phyloP scores from a whole-genome alignment of 306 rosid genomes.

The Lablab purpureus region DNA sequence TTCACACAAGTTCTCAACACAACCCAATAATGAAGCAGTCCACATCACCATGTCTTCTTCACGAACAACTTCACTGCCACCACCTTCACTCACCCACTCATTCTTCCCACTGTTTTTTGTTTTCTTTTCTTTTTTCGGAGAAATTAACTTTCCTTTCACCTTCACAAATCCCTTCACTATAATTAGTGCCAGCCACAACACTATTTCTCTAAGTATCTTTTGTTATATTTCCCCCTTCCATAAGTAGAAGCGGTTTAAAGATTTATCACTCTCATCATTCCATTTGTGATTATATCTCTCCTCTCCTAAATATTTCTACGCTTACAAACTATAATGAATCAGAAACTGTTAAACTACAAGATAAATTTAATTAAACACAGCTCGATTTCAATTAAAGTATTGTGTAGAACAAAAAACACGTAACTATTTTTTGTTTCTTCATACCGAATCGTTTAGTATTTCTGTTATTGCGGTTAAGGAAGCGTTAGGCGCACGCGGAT shows the following conservation, averaged over 20 bases:
- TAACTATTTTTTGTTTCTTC: too few relatives aligned
- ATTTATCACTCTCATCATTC: too few relatives aligned
- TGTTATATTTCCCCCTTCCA: not conserved
- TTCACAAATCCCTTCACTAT: not conserved
- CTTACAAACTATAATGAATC: too few relatives aligned
- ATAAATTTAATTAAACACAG: not conserved
- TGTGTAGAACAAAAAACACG: too few relatives aligned
- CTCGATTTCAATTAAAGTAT: too few relatives aligned
- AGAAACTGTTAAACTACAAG: not conserved
- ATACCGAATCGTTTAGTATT: not conserved
- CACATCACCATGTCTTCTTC: slow-evolving; percentile 21
- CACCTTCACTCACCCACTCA: not conserved
- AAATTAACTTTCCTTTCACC: not conserved
- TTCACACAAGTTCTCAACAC: slow-evolving; percentile 47
- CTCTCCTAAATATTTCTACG: too few relatives aligned
- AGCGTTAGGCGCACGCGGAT: not conserved
- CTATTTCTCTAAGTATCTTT: not conserved
- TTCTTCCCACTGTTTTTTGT: not conserved
- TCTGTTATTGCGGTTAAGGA: not conserved
- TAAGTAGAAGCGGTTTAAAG: not conserved
- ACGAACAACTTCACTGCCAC: not conserved
- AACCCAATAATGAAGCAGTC: slow-evolving; percentile 23
- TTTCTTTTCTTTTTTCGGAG: not conserved
- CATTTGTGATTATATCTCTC: too few relatives aligned
- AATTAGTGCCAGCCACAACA: not conserved